Conservation (phyloP, 495 filamentous ascomycete species). For the Filosporella fistucella region DNA sequence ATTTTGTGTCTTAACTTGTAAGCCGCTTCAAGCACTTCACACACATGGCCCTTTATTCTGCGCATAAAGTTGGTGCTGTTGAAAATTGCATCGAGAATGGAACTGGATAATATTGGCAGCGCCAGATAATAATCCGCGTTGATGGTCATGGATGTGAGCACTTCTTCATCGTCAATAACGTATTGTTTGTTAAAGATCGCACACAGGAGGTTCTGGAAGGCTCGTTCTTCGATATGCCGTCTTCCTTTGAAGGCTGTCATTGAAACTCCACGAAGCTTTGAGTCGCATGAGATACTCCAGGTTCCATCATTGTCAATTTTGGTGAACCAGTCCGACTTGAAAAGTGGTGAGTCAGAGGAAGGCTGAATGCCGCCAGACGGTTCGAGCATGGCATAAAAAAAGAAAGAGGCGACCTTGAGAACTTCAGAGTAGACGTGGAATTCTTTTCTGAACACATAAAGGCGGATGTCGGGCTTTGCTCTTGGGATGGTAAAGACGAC, state of each 20-base stretch:
- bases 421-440: constrained; percentile 5
- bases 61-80: background rate
- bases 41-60: background rate
- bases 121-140: constrained; percentile 13
- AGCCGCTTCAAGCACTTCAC: background rate
- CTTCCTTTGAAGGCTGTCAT: constrained; percentile 1
- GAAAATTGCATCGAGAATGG: background rate
- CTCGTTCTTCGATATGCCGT: background rate
- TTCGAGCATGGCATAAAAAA: background rate
- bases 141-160: constrained; percentile 1
- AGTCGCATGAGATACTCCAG: too few relatives aligned
- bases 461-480: too few relatives aligned
- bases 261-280: background rate
- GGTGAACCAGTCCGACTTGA: background rate
- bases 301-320: too few relatives aligned
- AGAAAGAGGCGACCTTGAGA: background rate
- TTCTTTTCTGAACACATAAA: constrained; percentile 3
- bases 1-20: constrained; percentile 1
- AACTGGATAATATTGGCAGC: constrained; percentile 1
- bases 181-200: constrained; percentile 3
- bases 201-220: constrained; percentile 7
- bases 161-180: background rate
- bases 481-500: too few relatives aligned
- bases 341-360: background rate
- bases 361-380: too few relatives aligned